Percentiles rank a stretch among this genome's conserved stretches.
Conservation (phyloP, 129 eudicot genomes). For the Scalesia atractyloides region DNA sequence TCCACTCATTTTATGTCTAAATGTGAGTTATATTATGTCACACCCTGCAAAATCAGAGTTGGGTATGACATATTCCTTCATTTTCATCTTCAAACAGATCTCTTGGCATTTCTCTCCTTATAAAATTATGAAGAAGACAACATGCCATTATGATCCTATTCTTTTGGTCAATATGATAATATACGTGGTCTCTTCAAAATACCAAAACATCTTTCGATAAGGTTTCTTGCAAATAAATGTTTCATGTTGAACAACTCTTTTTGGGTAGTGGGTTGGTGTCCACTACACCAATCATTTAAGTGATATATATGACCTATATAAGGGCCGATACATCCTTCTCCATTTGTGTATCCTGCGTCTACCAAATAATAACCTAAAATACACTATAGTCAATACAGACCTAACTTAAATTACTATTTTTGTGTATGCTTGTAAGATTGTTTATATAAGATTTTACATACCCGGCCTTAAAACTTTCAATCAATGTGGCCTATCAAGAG, state of each 20-base stretch:
- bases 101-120: conserved; percentile 2
- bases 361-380: conserved; percentile 13
- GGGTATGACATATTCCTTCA: neutral
- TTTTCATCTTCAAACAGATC: neutral
- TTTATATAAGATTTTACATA: neutral
- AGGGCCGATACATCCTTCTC: neutral
- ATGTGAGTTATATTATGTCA: neutral
- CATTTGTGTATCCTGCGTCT: neutral
- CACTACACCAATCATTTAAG: neutral
- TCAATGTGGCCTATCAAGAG: neutral
- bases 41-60: too few relatives aligned
- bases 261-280: neutral
- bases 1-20: neutral
- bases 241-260: conserved; percentile 8
- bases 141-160: conserved; percentile 2
- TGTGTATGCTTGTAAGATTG: neutral
- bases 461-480: neutral
- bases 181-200: neutral
- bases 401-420: neutral
- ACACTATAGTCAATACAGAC: neutral
- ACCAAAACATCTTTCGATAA: conserved; percentile 1
- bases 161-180: neutral
- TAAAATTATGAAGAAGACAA: conserved; percentile 7
- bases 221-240: neutral
- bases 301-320: neutral